Base-by-base conservation (phyloP, 1,284 basidiomycete genomes). In the Moniliophthora roreri region DNA sequence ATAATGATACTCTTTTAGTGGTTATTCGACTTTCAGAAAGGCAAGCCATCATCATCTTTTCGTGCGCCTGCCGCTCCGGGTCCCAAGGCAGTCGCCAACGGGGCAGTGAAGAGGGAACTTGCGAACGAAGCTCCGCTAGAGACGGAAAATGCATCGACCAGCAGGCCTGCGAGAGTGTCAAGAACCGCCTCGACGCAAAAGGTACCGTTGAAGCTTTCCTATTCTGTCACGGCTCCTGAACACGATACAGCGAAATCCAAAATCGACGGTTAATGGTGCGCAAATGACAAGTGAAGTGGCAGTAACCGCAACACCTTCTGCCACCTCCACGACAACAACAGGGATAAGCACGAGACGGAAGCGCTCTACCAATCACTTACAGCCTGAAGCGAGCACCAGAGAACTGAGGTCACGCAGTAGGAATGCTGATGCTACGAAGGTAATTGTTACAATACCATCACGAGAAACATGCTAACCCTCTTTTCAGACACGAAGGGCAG, bases 361-460 rank as follows among this genome's bases (percentile, higher is more conserved):
- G 41, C 42, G 46, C 4, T 41, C 48, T 24, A 46, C 63, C 11
- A 66, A 60, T 26, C 59, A 62, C 26, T 51, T 58, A 23, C 59
- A 58, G 37, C 44, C 62, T 23, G 69, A 71, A 52, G 52, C 64
- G 20, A 72, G 66, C 51, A 70, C 69, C 10, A 65, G 74, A 36
- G 69, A 72, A 57, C 56, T 75, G 38, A 68, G 74, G 36, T 75
- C 75, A 37, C 62, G 67, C 51, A 73, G 69, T 60, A 69, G 66
- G 61, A 73, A 71, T 49, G 57, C 54, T 37, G 58, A 62, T 20
- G 50, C 48, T 38, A 48, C 50, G 20, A 35, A 42, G n/a, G 23
- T n/a, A 11, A 20, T 7, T 44, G 23, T n/a, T 20, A 1, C 21
- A 26, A 24, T 34, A 18, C 26, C 21, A 26, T 35, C 21, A 15